A percentile compares a stretch with the other conserved stretches of the same genome.
Evolutionary conservation across 1,284 basidiomycete species (phyloP).

Genomic region (Austroboletus niveus): DNA sequence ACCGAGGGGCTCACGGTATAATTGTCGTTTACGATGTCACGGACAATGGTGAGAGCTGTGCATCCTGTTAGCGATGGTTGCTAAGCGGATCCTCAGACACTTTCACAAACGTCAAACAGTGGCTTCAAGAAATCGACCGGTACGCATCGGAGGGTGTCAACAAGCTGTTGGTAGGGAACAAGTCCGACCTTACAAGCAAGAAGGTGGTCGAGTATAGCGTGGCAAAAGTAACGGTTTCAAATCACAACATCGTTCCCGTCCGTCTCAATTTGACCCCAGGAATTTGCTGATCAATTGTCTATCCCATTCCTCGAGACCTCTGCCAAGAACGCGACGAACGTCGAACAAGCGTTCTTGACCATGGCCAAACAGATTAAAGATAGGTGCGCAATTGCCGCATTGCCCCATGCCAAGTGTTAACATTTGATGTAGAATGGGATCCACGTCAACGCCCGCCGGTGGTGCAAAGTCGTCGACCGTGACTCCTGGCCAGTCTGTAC

Average conservation of each 20-base stretch:
- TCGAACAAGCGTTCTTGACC: constrained; percentile 99
- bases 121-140: constrained; percentile 99
- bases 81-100: constrained; percentile 59
- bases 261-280: constrained; percentile 43
- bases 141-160: constrained; percentile 99
- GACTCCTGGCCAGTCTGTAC: constrained; percentile 53
- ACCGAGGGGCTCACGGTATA: constrained; percentile 95
- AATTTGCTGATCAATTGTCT: constrained; percentile 93
- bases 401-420: constrained; percentile 3
- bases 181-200: constrained; percentile 96
- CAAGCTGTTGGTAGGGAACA: constrained; percentile 98
- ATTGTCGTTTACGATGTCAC: constrained; percentile 99
- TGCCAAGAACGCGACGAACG: constrained; percentile 98
- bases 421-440: constrained; percentile 61
- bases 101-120: constrained; percentile 98
- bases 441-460: constrained; percentile 67
- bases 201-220: constrained; percentile 98
- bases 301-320: constrained; percentile 99
- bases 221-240: constrained; percentile 72
- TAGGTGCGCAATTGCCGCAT: constrained; percentile 50
- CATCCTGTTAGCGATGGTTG: constrained; percentile 5
- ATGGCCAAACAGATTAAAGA: constrained; percentile 99
- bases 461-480: constrained; percentile 63
- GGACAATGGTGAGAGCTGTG: constrained; percentile 72
- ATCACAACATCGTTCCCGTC: background rate